Base-by-base conservation (phyloP, 164 flowering plant species). In the Aristolochia contorta region DNA sequence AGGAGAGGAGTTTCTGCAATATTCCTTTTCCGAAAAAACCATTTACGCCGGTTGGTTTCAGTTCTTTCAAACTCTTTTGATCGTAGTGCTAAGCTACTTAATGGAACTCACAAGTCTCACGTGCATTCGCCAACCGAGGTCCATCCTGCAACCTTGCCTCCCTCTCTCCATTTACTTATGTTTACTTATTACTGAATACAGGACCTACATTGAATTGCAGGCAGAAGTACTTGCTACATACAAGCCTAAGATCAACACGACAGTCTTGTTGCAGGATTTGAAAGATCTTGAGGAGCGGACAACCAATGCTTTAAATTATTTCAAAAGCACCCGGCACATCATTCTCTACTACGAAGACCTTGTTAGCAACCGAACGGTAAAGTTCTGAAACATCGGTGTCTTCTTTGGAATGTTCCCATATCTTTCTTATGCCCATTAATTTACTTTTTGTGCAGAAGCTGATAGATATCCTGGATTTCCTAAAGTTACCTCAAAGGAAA, bases 81-180 rank as follows among this genome's bases (percentile, higher is more conserved):
- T 67, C 70, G 71, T 55, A 67, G 74, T 53, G 76, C 78, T 25
- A 84, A 78, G 73, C 78, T 68, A 57, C 59, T 85, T 32, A 79
- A 83, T 69, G 87, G 87, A 41, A 85, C 87, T 54, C 91, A 85
- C 80, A 83, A 81, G 69, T 83, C 91, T 63, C 87, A 84, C 32
- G 82, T 78, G 30, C 90, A 84, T 66, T 80, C 85, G 9, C 52
- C 66, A 10, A 25, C 47, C 7, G 87, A 84, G 87, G 89, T 82
- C 65, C 60, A 22, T 43, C 47, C 16, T 41, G 5, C 20, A 14
- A 50, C 47, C 13, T 33, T n/a, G n/a, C 56, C 16, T 6, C 25
- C 23, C 52, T 23, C 5, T 16, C 27, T 55, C 58, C 14, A 18
- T 55, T n/a, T 18, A 20, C 32, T 22, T 5, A 5, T 49, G 16